Evolutionary conservation across 108 stramenopile species (phyloP).

Genomic region (Cyclotella distinguenda): DNA sequence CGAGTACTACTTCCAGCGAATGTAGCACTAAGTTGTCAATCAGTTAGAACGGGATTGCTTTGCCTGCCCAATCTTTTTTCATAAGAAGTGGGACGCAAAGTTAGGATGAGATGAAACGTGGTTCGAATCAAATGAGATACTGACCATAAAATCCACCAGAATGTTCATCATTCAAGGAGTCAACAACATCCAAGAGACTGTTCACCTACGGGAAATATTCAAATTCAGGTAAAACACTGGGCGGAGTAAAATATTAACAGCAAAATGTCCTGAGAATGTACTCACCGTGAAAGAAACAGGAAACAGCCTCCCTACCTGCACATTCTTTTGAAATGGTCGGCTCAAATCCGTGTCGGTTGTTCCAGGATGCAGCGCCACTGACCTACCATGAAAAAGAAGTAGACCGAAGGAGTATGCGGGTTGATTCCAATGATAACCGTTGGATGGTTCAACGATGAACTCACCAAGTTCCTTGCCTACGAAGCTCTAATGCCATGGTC

Average conservation of each 20-base stretch:
- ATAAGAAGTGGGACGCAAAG: neutral
- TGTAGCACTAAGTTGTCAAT: no score
- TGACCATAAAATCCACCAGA: constrained; percentile 34
- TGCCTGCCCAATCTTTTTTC: constrained; percentile 29
- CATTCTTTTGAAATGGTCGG: constrained; percentile 85
- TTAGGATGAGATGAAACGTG: neutral
- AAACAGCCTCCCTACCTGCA: constrained; percentile 77
- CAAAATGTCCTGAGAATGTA: neutral
- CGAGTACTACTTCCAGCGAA: no score
- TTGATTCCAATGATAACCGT: neutral
- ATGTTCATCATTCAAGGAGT: constrained; percentile 22
- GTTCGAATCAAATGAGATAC: neutral
- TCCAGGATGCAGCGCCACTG: constrained; percentile 88
- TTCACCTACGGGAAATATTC: constrained; percentile 5
- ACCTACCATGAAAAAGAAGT: neutral
- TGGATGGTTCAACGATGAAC: no score
- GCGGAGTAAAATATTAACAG: neutral
- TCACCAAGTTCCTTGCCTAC: constrained; percentile 56
- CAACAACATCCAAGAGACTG: constrained; percentile 20
- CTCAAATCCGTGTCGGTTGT: constrained; percentile 92
- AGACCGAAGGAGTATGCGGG: neutral
- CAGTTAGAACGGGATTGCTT: constrained; percentile 30
- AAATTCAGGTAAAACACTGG: neutral
- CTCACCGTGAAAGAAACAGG: constrained; percentile 48
- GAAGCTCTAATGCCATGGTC: constrained; percentile 80